Evolutionary conservation across 805 yeast genomes (phyloP).

Genomic region (Dipodascopsis uninucleata): DNA sequence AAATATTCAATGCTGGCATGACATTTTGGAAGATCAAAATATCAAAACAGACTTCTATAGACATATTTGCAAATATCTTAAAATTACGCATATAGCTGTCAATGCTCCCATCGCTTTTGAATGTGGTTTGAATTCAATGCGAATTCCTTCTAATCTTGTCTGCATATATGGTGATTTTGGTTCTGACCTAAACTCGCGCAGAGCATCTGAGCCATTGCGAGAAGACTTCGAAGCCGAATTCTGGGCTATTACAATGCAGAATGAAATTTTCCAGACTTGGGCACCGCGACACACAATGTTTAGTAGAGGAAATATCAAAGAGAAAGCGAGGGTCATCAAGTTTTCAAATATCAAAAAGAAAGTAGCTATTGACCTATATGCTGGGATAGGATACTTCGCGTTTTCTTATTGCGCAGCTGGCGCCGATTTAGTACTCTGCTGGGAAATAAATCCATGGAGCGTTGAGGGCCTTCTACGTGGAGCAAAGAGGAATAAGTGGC

Average conservation of each 20-base stretch:
- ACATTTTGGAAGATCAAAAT: constrained; percentile 35
- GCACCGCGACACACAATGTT: constrained; percentile 85
- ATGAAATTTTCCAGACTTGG: constrained; percentile 77
- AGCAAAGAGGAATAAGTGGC: constrained; percentile 44
- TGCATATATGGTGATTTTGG: constrained; percentile 70
- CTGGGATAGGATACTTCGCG: constrained; percentile 84
- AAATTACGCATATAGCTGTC: constrained; percentile 59
- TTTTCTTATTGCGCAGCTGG: constrained; percentile 57
- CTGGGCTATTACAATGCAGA: constrained; percentile 70
- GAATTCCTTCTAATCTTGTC: constrained; percentile 60
- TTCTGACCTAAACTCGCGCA: constrained; percentile 33
- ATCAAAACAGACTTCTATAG: constrained; percentile 14
- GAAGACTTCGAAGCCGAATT: constrained; percentile 52
- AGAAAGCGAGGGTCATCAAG: constrained; percentile 60
- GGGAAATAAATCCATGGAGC: constrained; percentile 87
- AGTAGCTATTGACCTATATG: constrained; percentile 65
- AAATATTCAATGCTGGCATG: constrained; percentile 30
- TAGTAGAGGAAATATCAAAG: constrained; percentile 80
- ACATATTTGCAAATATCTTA: constrained; percentile 30
- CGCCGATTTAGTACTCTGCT: constrained; percentile 58
- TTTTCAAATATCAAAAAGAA: constrained; percentile 40
- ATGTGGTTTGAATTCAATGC: constrained; percentile 50
- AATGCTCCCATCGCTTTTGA: constrained; percentile 58
- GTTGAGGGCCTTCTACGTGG: constrained; percentile 65
- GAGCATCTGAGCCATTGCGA: constrained; percentile 40